These are phyloP conservation scores for Camelina neglecta DNA, from an alignment of 345 rosid species.

Conservation along the genomic window DNA sequence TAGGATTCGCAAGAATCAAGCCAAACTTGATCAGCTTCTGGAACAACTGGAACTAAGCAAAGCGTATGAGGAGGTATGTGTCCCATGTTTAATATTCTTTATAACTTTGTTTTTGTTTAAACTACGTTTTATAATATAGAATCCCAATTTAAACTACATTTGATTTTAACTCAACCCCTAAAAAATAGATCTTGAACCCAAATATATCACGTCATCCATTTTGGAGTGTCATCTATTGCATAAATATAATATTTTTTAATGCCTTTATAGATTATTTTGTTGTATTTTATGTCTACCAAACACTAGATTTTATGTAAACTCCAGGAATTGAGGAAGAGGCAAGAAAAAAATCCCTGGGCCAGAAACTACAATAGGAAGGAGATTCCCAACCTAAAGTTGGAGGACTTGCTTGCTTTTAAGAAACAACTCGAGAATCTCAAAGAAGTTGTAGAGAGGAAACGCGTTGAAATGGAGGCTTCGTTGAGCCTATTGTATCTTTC, in stretches of 20 bases:
- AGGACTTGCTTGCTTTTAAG: not conserved
- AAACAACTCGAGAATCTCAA: not conserved
- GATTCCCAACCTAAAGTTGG: not conserved
- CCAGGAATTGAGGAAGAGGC: not conserved
- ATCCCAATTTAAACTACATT: not conserved
- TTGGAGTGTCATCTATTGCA: not conserved
- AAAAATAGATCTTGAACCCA: not conserved
- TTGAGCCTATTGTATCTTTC: not conserved
- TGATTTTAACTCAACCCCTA: not conserved
- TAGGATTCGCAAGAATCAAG: not conserved
- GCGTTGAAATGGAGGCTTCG: not conserved
- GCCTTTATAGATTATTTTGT: not conserved
- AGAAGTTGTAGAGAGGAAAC: not conserved
- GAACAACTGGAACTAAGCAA: not conserved
- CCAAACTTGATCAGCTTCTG: not conserved
- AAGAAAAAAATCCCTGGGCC: not conserved
- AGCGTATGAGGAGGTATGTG: conserved; percentile 2
- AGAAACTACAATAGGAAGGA: not conserved
- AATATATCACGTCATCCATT: not conserved
- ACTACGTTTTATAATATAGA: not conserved
- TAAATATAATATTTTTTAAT: not conserved
- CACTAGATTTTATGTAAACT: not conserved
- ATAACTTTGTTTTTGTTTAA: not conserved
- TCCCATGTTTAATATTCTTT: not conserved
- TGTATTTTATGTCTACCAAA: not conserved